Evolutionary conservation across 352 stramenopile genomes (phyloP), one percentile per base, ranked within the genome.

Genomic region (Pilasporangium apinafurcum): DNA sequence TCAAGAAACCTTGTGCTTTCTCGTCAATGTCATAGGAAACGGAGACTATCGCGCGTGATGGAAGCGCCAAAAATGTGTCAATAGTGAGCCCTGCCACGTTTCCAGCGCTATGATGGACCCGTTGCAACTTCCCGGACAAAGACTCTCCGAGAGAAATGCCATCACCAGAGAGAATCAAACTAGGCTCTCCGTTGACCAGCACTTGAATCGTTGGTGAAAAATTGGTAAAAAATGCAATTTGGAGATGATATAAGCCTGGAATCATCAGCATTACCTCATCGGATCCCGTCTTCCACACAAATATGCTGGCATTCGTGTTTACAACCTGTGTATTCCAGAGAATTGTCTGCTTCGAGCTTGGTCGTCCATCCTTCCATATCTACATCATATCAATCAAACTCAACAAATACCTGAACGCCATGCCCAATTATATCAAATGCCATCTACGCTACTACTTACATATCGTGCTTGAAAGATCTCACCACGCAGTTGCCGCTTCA

Each of bases 381-480:
- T 89, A 17, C 12, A 29, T 14, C 8, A 6, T 12, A 16, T n/a
- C 12, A 26, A 13, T n/a, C n/a, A 38, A 47, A 25, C n/a, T 16
- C 25, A 34, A 32, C 0, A 42, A 31, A 13, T 22, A 20, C 2
- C 3, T 10, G 12, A 34, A 37, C 3, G 16, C 27, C n/a, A 27
- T n/a, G 0, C 25, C 26, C 24, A 37, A n/a, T 8, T 10, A 17
- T 13, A 27, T 4, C 1, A 21, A 24, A 12, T n/a, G 13, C 22
- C 8, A 36, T 20, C 9, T 46, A 16, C 20, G 8, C 16, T 0
- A n/a, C 24, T 31, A 69, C 72, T 53, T 61, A 86, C 77, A 32
- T 82, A 90, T 25, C 74, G 74, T 9, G 74, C 78, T 49, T 87
- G 74, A 48, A 73, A 86, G 10, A 90, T 66, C 40, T 90, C 78